A percentile compares a stretch with the other conserved stretches of the same genome.
These are phyloP conservation scores for Phytopythium oedochilum DNA, from an alignment of 352 stramenopile species.

Conservation along the genomic window DNA sequence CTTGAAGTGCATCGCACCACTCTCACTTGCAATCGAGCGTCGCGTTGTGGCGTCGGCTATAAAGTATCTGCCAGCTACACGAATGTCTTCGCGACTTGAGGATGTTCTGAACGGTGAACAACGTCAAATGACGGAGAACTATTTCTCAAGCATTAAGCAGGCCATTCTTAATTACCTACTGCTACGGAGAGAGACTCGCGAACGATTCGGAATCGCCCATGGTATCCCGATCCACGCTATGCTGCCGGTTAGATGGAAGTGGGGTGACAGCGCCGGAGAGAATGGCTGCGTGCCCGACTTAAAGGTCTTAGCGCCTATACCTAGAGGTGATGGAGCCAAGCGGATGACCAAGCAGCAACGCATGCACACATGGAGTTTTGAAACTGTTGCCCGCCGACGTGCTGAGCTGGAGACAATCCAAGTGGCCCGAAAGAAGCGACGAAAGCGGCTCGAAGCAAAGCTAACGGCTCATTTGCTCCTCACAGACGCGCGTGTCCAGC, in stretches of 20 bases:
- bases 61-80: slow-evolving; percentile 38
- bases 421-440: slow-evolving; percentile 2
- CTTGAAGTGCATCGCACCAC: slow-evolving; percentile 27
- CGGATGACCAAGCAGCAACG: not conserved
- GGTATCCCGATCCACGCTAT: slow-evolving; percentile 38
- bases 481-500: slow-evolving; percentile 38
- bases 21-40: slow-evolving; percentile 24
- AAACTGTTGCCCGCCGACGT: not conserved
- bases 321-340: not conserved
- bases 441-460: slow-evolving; percentile 37
- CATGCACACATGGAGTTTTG: not conserved
- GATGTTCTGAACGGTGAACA: slow-evolving; percentile 31
- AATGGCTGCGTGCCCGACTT: slow-evolving; percentile 56
- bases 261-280: slow-evolving; percentile 41
- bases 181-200: slow-evolving; percentile 28
- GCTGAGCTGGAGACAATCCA: not conserved
- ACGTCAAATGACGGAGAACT: slow-evolving; percentile 50
- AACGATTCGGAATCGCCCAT: slow-evolving; percentile 39
- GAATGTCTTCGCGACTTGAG: slow-evolving; percentile 28
- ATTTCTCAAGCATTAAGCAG: slow-evolving; percentile 68
- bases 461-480: slow-evolving; percentile 41
- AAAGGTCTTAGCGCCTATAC: slow-evolving; percentile 19
- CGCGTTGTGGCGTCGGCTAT: slow-evolving; percentile 44
- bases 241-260: slow-evolving; percentile 59
- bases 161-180: slow-evolving; percentile 73